These are phyloP conservation scores for Brassica cretica DNA, from an alignment of 345 rosid species.

Conservation along the genomic window DNA sequence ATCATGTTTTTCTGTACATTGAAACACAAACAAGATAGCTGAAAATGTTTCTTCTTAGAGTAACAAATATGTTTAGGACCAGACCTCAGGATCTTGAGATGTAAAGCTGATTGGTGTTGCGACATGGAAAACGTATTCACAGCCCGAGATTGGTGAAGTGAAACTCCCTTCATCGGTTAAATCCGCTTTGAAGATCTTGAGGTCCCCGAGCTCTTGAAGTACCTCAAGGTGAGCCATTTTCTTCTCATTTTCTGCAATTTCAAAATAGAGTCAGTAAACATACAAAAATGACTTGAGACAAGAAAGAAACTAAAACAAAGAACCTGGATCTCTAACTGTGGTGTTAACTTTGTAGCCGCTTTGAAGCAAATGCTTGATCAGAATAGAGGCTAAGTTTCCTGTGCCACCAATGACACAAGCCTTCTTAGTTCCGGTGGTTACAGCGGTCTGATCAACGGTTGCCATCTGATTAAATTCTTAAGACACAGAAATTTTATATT, in stretches of 20 bases:
- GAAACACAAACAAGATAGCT: neutral
- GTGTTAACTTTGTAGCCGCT: slow-evolving; percentile 80
- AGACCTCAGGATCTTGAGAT: slow-evolving; percentile 82
- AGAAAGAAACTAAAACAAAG: neutral
- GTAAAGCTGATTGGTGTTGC: slow-evolving; percentile 89
- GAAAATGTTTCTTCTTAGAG: neutral
- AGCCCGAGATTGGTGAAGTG: slow-evolving; percentile 55
- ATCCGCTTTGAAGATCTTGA: slow-evolving; percentile 68
- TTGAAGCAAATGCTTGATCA: slow-evolving; percentile 68
- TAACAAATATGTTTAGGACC: neutral
- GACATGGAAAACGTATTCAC: slow-evolving; percentile 75
- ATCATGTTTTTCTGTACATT: slow-evolving; percentile 75
- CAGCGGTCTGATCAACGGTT: slow-evolving; percentile 39
- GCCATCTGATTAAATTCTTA: neutral
- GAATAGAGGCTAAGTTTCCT: slow-evolving; percentile 71
- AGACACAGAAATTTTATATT: neutral
- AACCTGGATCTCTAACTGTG: slow-evolving; percentile 65
- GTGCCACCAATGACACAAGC: slow-evolving; percentile 84
- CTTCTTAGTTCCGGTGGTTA: slow-evolving; percentile 39
- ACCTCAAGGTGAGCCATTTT: slow-evolving; percentile 57
- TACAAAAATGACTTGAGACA: neutral
- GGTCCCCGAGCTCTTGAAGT: slow-evolving; percentile 63
- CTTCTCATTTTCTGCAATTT: slow-evolving; percentile 57
- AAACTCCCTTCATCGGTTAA: slow-evolving; percentile 69
- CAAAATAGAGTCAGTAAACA: slow-evolving; percentile 6